Evolutionary conservation across 345 rosid genomes (phyloP).

Genomic region (Passiflora organensis): DNA sequence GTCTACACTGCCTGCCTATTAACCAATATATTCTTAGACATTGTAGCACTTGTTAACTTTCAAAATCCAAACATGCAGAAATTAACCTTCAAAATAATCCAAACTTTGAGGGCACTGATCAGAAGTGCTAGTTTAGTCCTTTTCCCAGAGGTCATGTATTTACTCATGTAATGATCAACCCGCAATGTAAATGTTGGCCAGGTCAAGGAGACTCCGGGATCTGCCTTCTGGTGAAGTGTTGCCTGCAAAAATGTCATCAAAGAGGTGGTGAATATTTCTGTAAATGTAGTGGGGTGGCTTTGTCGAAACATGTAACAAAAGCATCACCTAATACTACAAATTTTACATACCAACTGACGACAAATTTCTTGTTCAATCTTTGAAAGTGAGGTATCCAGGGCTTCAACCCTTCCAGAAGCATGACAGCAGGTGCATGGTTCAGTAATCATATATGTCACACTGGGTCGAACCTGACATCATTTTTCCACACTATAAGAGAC

Average conservation of each 20-base stretch:
- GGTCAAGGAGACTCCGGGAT: constrained; percentile 66
- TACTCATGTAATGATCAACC: constrained; percentile 83
- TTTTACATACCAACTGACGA: constrained; percentile 69
- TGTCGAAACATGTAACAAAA: not conserved
- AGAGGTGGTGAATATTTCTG: not conserved
- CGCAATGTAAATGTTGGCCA: constrained; percentile 83
- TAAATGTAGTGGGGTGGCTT: not conserved
- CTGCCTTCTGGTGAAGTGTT: constrained; percentile 46
- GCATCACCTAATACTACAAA: constrained; percentile 6
- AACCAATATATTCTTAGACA: no score
- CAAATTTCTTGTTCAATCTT: constrained; percentile 94
- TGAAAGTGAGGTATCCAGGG: constrained; percentile 86
- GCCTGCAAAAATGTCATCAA: constrained; percentile 39
- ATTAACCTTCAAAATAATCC: constrained; percentile 86
- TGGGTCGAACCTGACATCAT: constrained; percentile 81
- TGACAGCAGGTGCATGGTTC: constrained; percentile 94
- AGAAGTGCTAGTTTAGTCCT: constrained; percentile 74
- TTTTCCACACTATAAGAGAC: constrained; percentile 5
- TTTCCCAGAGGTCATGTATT: constrained; percentile 77
- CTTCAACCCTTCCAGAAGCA: constrained; percentile 96
- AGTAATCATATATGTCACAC: constrained; percentile 91
- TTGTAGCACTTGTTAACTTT: no score
- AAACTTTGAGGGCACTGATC: constrained; percentile 91
- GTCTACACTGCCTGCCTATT: not conserved
- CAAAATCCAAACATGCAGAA: not conserved